These are phyloP conservation scores for Cladophialophora chaetospira DNA, from an alignment of 2,329 filamentous ascomycete species.

Conservation along the genomic window DNA sequence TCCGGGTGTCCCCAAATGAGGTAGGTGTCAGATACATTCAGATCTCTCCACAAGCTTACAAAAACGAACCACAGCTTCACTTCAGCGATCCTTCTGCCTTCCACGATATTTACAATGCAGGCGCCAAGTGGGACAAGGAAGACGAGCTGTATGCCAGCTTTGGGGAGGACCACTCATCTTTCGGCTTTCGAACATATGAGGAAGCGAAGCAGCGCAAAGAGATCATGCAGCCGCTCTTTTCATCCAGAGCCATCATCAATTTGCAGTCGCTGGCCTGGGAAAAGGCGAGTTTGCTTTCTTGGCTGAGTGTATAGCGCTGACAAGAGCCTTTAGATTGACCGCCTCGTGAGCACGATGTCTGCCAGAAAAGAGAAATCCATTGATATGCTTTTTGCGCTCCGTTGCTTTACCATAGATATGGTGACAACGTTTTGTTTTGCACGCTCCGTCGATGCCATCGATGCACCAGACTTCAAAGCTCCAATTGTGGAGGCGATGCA, in stretches of 20 bases:
- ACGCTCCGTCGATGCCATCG: constrained; percentile 30
- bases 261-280: constrained; percentile 27
- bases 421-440: constrained; percentile 35
- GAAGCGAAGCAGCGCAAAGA: constrained; percentile 33
- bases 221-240: constrained; percentile 30
- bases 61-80: constrained; percentile 23
- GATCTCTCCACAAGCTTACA: not conserved
- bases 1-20: not conserved
- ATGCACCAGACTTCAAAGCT: constrained; percentile 28
- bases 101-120: constrained; percentile 30
- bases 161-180: constrained; percentile 30
- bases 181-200: constrained; percentile 26
- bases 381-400: constrained; percentile 39
- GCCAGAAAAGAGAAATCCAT: constrained; percentile 31
- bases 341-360: too few species aligned
- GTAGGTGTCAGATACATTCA: not conserved
- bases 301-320: too few species aligned
- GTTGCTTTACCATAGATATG: constrained; percentile 34
- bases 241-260: constrained; percentile 5
- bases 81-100: constrained; percentile 30
- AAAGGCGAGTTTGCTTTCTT: constrained; percentile 30
- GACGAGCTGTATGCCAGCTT: constrained; percentile 30
- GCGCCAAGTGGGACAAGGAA: constrained; percentile 33
- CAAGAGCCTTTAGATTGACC: too few species aligned
- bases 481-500: constrained; percentile 35